Evolutionary conservation across 1,139 yeast genomes (phyloP), one percentile per base, ranked within the genome.

Genomic region (Candida tropicalis): DNA sequence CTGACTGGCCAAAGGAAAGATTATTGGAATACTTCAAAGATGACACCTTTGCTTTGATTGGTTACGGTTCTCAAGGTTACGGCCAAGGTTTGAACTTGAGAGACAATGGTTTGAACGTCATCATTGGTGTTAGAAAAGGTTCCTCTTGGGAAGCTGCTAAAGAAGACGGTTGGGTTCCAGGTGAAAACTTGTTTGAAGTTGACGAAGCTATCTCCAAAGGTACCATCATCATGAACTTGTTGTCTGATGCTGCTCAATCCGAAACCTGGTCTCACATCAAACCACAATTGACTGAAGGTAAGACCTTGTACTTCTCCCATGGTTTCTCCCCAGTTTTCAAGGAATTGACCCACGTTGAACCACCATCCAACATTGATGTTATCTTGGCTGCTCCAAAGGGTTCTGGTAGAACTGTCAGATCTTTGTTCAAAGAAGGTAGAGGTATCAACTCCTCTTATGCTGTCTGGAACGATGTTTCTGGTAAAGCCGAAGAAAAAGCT

Each of bases 151-250:
- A 91, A 80, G 96, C 97, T 59, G 99, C 99, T 65, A 77, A 89
- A 62, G 99, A 93, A 75, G 99, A 93, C 73, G 99, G 99, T 61
- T 93, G 99, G 99, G 97, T 93, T 59, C 97, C 97, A 69, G 99
- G 99, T 70, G 89, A 93, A 81, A 93, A 87, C 84, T 82, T 93
- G 72, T 93, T 93, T 70, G 91, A 86, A 55, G 97, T 93, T 59
- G 79, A 81, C 58, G 97, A 91, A 76, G 99, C 99, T 60, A 85
- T 93, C 68, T 59, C 70, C 59, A 85, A 79, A 73, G 99, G 99
- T 79, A 86, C 97, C 62, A 83, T 83, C 71, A 76, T 93, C 73
- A 91, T 93, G 98, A 91, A 95, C 87, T 82, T 93, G 77, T 82
- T 93, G 64, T 91, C 98, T 45, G 99, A 93, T 68, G 99, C 99